A percentile compares a stretch with the other conserved stretches of the same genome.
Conservation (phyloP, 2,329 filamentous ascomycete genomes). For the Scedosporium boydii region DNA sequence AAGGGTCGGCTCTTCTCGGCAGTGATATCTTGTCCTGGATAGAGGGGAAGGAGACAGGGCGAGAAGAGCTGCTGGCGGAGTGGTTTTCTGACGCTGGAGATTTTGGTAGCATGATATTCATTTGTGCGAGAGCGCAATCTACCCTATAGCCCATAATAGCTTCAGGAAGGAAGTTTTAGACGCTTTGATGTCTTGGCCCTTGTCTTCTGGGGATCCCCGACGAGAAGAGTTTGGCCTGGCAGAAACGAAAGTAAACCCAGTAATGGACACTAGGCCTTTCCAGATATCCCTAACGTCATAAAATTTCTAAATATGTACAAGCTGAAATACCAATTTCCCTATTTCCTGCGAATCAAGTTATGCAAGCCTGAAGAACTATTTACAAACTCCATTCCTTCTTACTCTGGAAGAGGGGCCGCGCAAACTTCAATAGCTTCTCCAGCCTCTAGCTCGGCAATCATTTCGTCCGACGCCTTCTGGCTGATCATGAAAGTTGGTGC, state of each 20-base stretch:
- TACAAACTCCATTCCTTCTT: neutral
- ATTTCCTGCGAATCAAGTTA: neutral
- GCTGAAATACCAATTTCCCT: neutral
- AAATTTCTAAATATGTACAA: too few relatives aligned
- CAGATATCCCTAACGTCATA: too few relatives aligned
- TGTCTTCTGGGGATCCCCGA: too few relatives aligned
- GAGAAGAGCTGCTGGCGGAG: neutral
- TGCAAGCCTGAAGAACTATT: neutral
- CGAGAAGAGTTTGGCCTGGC: too few relatives aligned
- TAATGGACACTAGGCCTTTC: too few relatives aligned
- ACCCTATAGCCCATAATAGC: neutral
- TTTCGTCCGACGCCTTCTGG: constrained; percentile 53
- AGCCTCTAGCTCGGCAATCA: constrained; percentile 17
- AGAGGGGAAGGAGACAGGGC: neutral
- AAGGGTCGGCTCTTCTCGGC: neutral
- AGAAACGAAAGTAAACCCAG: too few relatives aligned
- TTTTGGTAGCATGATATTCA: neutral
- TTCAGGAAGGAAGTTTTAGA: too few relatives aligned
- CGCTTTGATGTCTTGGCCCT: too few relatives aligned
- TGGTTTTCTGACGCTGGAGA: neutral
- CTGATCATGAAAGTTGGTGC: constrained; percentile 46
- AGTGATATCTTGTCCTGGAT: neutral
- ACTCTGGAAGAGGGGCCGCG: neutral
- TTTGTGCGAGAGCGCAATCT: constrained; percentile 1
- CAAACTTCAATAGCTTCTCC: constrained; percentile 5